Base-by-base conservation (phyloP, 768 basidiomycete species). In the Trametes meyenii region DNA sequence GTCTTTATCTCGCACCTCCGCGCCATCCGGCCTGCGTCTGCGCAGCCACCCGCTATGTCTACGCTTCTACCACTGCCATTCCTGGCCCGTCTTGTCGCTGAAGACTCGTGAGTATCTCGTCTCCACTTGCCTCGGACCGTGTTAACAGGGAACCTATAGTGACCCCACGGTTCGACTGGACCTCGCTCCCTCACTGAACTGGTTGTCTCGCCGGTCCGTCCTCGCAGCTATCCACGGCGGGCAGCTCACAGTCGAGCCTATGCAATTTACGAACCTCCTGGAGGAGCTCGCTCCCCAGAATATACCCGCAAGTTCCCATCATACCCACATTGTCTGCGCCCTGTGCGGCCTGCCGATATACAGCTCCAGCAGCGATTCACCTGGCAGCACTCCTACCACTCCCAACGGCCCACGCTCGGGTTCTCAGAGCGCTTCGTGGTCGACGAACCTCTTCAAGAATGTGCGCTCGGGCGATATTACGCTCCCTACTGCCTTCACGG, bases 151-250 rank as follows among this genome's bases (percentile, higher is more conserved):
- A n/a, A 2, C 40, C 55, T 60, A 4, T 72, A 94, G 95, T 23
- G 96, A 99, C 67, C 93, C 96, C 0, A 93, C 95, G 0, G 78
- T 97, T 33, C 88, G 97, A 10, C 82, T 99, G 17, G 97, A 98
- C 70, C 78, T 92, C n/a, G 95, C 97, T 0, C 93, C 96, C 0
- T 92, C 94, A 13, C 78, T 99, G 36, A 95, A 92, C 69, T 98
- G 93, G 92, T 80, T 98, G n/a, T 89, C 90, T 16, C 84, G 95
- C 26, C 86, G 94, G 29, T 87, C 87, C 4, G 89, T 98, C 23
- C 81, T 88, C 3, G 76, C 85, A 24, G 96, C 96, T 5, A 91
- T 99, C 60, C 86, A 98, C 65, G 84, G 82, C 10, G 94, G 94
- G 0, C 90, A 95, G 70, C 83, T 99, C 29, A 85, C 83, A 14